phyloP scores from a whole-genome alignment of 108 stramenopile genomes.

The Pseudonitzschia delicatissima region DNA sequence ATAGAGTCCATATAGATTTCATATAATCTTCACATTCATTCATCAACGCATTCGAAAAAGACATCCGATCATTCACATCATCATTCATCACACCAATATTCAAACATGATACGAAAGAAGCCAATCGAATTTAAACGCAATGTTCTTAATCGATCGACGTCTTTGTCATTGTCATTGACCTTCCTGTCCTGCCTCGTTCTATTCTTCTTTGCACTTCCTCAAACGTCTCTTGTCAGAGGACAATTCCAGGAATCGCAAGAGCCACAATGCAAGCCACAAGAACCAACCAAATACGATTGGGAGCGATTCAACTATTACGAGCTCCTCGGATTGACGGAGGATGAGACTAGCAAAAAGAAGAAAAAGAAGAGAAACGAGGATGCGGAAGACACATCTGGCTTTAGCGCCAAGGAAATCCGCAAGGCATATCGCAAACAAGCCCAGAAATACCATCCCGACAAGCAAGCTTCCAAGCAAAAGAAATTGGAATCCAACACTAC shows the following conservation, averaged over 20 bases:
- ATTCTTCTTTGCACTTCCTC: too few relatives aligned
- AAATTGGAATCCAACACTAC: not conserved
- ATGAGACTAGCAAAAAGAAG: not conserved
- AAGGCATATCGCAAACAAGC: slow-evolving; percentile 77
- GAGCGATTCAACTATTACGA: slow-evolving; percentile 50
- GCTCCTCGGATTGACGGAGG: slow-evolving; percentile 29
- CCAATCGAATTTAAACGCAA: too few relatives aligned
- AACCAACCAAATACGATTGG: slow-evolving; percentile 45
- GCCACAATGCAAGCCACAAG: not conserved
- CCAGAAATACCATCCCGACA: slow-evolving; percentile 74
- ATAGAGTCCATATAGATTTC: too few relatives aligned
- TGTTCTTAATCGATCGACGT: too few relatives aligned
- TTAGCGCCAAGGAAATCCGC: slow-evolving; percentile 55
- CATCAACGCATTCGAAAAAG: too few relatives aligned
- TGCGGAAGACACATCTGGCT: slow-evolving; percentile 12
- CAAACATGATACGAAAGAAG: too few relatives aligned
- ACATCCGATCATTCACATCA: too few relatives aligned
- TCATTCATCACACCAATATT: too few relatives aligned
- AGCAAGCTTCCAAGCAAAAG: slow-evolving; percentile 19
- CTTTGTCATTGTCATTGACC: too few relatives aligned
- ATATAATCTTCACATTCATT: too few relatives aligned
- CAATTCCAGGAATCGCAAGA: not conserved
- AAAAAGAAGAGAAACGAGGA: slow-evolving; percentile 10
- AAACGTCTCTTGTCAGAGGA: too few relatives aligned
- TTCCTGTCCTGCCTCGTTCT: too few relatives aligned